Base-by-base conservation (phyloP, 2,329 filamentous ascomycete species). In the Nothophoma quercina region DNA sequence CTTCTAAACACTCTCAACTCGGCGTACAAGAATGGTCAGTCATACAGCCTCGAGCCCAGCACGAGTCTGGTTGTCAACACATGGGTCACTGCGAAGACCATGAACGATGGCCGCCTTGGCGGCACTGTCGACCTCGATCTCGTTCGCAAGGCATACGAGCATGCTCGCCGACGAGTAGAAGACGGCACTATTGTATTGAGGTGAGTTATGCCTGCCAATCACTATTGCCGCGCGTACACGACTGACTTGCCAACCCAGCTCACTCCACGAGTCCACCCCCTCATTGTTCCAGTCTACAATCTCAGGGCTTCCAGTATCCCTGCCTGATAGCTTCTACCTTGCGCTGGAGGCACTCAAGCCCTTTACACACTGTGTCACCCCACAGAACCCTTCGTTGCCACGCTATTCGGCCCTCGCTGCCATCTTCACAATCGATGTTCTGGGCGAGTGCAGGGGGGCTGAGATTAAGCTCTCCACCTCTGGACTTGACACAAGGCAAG, bases 11-110 rank as follows among this genome's bases (percentile, higher is more conserved):
- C 91, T 49, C 83, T 97, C 36, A 95, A 99, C 77, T 92, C 91
- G 64, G 88, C 90, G 69, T 98, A 96, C 75, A 84, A 90, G 39
- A 86, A 89, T 3, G 87, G 87, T 23, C 86, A 91, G 68, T 86
- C 93, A n/a, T 95, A 96, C 73, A 83, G 83, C 57, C 84, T 99
- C 36, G 95, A 99, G 75, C 88, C 92, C 39, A 91, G 91, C 62
- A 95, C 93, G 28, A 96, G 91, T 72, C 75, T 98, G 30, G 93
- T 95, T 0, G 91, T 98, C 61, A 98, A 98, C 78, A 97, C 92
- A 51, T 97, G 93, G 93, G 83, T 95, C 45, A 96, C 91, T 3
- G 90, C 91, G 15, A 82, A 85, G 22, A 89, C 89, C 62, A 78
- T 84, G 19, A 85, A 88, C 30, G 85, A 91, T 66, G 89, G 89